Conservation (phyloP, 768 basidiomycete genomes). For the Chlorophyllum brunneum region DNA sequence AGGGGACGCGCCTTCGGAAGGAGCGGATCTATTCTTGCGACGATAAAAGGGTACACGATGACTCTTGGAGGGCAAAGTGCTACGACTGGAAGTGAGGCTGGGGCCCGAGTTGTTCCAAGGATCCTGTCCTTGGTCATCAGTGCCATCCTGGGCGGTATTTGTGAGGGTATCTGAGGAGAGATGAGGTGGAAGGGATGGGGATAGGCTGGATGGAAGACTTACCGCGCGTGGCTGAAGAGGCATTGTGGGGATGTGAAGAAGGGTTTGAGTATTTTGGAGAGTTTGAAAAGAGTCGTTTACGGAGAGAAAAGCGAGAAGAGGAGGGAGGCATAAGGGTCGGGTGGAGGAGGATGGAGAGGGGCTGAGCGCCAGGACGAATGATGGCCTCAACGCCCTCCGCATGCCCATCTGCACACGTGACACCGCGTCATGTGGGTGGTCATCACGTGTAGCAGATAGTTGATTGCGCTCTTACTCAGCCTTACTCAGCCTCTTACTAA, state of each 20-base stretch:
- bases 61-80: slow-evolving; percentile 31
- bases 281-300: slow-evolving; percentile 8
- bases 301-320: slow-evolving; percentile 11
- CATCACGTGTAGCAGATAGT: too few relatives aligned
- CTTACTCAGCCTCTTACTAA: slow-evolving; percentile 50
- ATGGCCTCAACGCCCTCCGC: slow-evolving; percentile 4
- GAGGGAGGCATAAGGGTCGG: slow-evolving; percentile 9
- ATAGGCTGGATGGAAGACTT: slow-evolving; percentile 1
- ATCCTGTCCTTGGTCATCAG: slow-evolving; percentile 33
- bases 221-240: background rate
- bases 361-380: slow-evolving; percentile 5
- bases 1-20: slow-evolving; percentile 28
- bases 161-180: slow-evolving; percentile 12
- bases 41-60: slow-evolving; percentile 42
- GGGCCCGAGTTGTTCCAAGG: slow-evolving; percentile 29
- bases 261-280: slow-evolving; percentile 8
- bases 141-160: slow-evolving; percentile 22
- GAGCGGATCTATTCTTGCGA: slow-evolving; percentile 35
- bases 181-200: slow-evolving; percentile 13
- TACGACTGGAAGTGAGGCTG: slow-evolving; percentile 6
- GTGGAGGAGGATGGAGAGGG: background rate
- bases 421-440: background rate
- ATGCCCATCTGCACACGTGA: slow-evolving; percentile 4
- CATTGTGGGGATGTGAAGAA: background rate
- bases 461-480: slow-evolving; percentile 23